Conservation (phyloP, 2,329 filamentous ascomycete genomes). For the Berkeleyomyces rouxiae region DNA sequence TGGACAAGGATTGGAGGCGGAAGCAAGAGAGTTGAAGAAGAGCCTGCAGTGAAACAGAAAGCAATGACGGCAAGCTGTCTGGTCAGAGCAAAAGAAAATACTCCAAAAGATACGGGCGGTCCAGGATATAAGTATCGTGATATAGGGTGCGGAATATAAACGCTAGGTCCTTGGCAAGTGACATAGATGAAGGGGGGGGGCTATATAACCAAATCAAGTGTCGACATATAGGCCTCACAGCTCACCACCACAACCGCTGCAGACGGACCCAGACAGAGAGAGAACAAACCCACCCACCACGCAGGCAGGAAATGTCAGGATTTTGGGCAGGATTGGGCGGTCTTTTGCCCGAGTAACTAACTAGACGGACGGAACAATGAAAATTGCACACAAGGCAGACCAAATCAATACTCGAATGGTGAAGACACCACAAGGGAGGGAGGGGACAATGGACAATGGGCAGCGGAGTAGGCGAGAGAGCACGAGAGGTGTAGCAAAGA, state of each 20-base stretch:
- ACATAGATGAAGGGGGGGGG: not conserved
- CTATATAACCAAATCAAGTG: not conserved
- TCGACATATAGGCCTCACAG: not conserved
- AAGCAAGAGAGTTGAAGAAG: not conserved
- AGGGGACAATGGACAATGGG: too few relatives aligned
- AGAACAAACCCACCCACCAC: not conserved
- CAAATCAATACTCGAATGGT: not conserved
- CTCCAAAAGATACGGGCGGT: not conserved
- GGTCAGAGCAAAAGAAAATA: not conserved
- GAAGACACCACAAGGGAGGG: not conserved
- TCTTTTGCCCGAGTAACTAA: not conserved
- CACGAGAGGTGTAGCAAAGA: too few relatives aligned
- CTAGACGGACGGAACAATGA: not conserved
- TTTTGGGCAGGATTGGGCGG: not conserved
- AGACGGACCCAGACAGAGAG: not conserved
- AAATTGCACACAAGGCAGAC: not conserved
- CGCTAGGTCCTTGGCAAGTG: not conserved
- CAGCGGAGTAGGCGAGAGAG: too few relatives aligned
- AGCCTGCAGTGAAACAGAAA: not conserved
- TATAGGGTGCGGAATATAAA: not conserved
- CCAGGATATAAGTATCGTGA: not conserved
- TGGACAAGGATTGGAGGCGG: not conserved
- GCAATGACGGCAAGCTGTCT: not conserved
- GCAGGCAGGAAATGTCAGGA: not conserved
- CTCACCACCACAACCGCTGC: not conserved